Base-by-base conservation (phyloP, 257 asterid species). In the Plectranthus barbatus region DNA sequence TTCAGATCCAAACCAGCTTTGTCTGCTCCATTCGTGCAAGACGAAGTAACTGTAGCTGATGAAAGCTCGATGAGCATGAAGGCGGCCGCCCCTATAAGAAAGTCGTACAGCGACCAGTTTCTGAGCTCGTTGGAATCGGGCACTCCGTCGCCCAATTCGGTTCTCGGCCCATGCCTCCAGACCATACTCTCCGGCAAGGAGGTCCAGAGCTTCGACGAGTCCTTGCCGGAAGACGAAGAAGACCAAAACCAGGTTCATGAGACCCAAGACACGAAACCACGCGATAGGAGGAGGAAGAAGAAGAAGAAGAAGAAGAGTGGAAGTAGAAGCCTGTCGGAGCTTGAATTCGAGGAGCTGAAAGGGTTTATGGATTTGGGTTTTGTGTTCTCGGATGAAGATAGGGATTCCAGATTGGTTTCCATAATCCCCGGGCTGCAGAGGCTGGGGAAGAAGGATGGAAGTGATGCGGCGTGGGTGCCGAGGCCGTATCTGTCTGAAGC, bases 341-440 rank as follows among this genome's bases (percentile, higher is more conserved):
- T 90, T 0, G 97, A 87, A 14, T 66, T 81, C 9, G 83, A 87
- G 68, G 97, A 90, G 60, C 8, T 90, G 9, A 87, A 83, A 63
- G 95, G 95, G 79, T 87, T 90, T 51, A 83, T 81, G 87, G 97
- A 89, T 82, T 83, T 89, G 37, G 95, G 96, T 4, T 87, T 87
- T 75, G 91, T 77, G 60, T 86, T 86, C 33, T 74, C 88, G 0
- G 94, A 77, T 11, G 78, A 78, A 14, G 91, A 80, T 19, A 74
- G 66, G 69, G 85, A 80, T 68, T 69, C 88, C 3, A 71, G 61
- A 11, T 51, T 85, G 79, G 86, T 63, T 64, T 57, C 84, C 3
- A 81, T 87, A 1, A 54, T 87, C 37, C 94, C 96, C 7, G 96
- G 94, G 7, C 67, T 87, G 66, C 86, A 73, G 21, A 76, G 84